These are phyloP conservation scores for Astrothelium macrocarpum DNA, from an alignment of 495 filamentous ascomycete species.

Conservation along the genomic window DNA sequence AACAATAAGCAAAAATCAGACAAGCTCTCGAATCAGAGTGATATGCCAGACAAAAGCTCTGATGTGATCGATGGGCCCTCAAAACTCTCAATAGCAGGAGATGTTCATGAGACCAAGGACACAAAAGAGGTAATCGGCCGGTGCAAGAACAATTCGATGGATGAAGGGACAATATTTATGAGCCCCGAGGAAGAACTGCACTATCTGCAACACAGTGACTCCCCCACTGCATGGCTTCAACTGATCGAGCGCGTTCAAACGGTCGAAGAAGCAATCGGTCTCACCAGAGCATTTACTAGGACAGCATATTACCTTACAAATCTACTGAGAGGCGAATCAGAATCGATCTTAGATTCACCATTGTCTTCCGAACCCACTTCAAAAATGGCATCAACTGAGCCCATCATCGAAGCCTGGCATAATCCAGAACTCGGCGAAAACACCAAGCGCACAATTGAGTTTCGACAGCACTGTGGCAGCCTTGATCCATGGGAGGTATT, in stretches of 20 bases:
- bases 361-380: too few species aligned
- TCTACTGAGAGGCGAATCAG: too few species aligned
- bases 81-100: not conserved
- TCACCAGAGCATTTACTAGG: too few species aligned
- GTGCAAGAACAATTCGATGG: not conserved
- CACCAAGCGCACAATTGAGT: constrained; percentile 32
- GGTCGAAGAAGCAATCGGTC: not conserved
- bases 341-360: too few species aligned
- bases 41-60: too few species aligned
- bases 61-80: too few species aligned
- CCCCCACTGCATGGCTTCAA: not conserved
- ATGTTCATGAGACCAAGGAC: not conserved
- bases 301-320: too few species aligned
- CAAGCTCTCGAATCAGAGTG: too few species aligned
- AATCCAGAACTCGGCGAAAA: not conserved
- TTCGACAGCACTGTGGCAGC: constrained; percentile 34
- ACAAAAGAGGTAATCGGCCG: not conserved
- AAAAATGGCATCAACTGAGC: too few species aligned
- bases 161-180: not conserved
- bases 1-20: too few species aligned
- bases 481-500: constrained; percentile 26
- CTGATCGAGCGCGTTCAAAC: not conserved
- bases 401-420: not conserved
- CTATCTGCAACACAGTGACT: not conserved
- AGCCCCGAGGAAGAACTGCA: not conserved